Base-by-base conservation (phyloP, 2,329 filamentous ascomycete species). In the Sclerotinia glacialis region DNA sequence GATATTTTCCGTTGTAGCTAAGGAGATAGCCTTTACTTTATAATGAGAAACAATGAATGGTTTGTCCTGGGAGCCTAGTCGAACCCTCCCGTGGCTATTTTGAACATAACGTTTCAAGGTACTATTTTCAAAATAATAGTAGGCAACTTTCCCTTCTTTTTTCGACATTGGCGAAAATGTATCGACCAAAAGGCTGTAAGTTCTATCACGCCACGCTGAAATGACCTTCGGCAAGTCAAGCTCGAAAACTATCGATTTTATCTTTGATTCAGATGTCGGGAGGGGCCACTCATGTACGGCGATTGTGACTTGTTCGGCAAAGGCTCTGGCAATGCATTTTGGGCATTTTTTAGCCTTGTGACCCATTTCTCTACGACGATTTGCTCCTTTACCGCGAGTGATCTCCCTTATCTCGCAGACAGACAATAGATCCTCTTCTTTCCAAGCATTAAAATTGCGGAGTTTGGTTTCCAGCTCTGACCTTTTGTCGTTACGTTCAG, bases 211-310 rank as follows among this genome's bases (percentile, higher is more conserved):
- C 85, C 85, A 88, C 1, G 70, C 56, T 0, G 71, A 71, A 44
- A 84, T 82, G 0, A 72, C 37, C 0, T 28, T 5, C 0, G 85
- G 84, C 0, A 79, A 68, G 0, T 70, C 62, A 0, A 87, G 74
- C 69, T 88, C 85, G 60, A 88, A 88, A 0, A 87, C 77, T 0
- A 79, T 78, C 0, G 82, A 77, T 66, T 83, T 81, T 0, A 78
- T 78, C 14, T 77, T 37, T 16, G 28, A 12, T n/a, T 63, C 49
- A 18, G 28, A n/a, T 0, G 0, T 52, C 40, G 84, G 81, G 0
- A 88, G 75, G 0, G 86, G 85, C 84, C 84, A 87, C 71, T 89
- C 86, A 69, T 85, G 78, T 11, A 85, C 72, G 0, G 52, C 0
- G 9, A 89, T 86, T 0, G 34, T 47, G 0, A 89, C 66, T 0